Evolutionary conservation across 768 basidiomycete species (phyloP).

Genomic region (Fomitopsis pulvina): DNA sequence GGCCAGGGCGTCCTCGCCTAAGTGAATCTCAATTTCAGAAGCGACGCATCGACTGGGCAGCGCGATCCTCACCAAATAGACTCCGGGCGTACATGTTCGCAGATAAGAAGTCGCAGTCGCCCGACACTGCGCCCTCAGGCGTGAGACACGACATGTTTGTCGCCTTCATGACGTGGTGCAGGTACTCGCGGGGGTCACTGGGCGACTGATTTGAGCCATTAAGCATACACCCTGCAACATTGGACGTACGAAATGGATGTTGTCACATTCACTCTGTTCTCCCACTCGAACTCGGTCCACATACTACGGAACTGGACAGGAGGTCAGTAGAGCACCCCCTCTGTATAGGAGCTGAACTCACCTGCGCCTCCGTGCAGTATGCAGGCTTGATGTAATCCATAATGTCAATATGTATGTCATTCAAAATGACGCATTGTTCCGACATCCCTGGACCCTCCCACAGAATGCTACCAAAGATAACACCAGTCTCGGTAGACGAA

Average conservation of each 20-base stretch:
- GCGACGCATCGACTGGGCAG: background rate
- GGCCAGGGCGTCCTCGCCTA: slow-evolving; percentile 93
- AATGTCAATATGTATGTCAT: slow-evolving; percentile 97
- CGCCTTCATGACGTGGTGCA: slow-evolving; percentile 90
- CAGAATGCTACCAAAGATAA: slow-evolving; percentile 95
- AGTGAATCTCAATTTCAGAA: background rate
- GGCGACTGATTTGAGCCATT: background rate
- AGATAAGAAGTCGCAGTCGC: slow-evolving; percentile 94
- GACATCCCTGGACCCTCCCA: slow-evolving; percentile 89
- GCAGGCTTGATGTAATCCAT: slow-evolving; percentile 98
- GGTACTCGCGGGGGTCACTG: slow-evolving; percentile 83
- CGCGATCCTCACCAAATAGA: slow-evolving; percentile 66
- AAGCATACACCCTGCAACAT: background rate
- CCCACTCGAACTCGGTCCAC: slow-evolving; percentile 99
- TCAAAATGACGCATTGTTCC: slow-evolving; percentile 89
- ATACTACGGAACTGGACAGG: slow-evolving; percentile 78
- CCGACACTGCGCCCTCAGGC: slow-evolving; percentile 79
- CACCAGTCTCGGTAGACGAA: slow-evolving; percentile 96
- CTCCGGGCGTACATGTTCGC: slow-evolving; percentile 96
- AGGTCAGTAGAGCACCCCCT: background rate
- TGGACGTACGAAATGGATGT: slow-evolving; percentile 68
- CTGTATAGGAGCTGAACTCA: slow-evolving; percentile 24
- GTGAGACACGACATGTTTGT: slow-evolving; percentile 99
- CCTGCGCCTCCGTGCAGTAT: slow-evolving; percentile 92
- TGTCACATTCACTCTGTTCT: slow-evolving; percentile 95